Conservation (phyloP, 768 basidiomycete genomes). For the Termitomyces eurrhizus region DNA sequence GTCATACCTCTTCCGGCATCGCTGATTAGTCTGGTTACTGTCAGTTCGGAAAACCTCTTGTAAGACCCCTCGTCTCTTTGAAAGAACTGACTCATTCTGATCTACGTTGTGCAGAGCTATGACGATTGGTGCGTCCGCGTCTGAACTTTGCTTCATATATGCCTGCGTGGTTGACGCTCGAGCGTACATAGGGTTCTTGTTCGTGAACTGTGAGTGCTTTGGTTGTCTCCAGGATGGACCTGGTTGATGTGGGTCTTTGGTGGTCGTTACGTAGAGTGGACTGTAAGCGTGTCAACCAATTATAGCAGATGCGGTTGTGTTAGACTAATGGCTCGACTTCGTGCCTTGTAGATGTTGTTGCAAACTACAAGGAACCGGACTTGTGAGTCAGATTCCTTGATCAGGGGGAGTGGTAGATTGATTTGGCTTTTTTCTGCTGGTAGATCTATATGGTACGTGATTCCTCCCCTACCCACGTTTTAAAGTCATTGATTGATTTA, state of each 20-base stretch:
- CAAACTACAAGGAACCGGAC: constrained; percentile 70
- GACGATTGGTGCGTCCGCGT: constrained; percentile 35
- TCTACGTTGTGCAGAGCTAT: constrained; percentile 24
- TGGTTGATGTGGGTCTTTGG: not conserved
- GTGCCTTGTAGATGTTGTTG: constrained; percentile 59
- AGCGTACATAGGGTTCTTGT: constrained; percentile 52
- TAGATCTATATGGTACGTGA: constrained; percentile 80
- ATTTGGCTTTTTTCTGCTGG: not conserved
- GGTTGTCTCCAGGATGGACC: not conserved
- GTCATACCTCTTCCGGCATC: not conserved
- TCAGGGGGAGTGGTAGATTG: not conserved
- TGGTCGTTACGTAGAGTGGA: constrained; percentile 48
- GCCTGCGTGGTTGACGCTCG: not conserved
- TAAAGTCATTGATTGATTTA: too few relatives aligned
- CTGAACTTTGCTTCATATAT: not conserved
- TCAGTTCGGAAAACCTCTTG: constrained; percentile 75
- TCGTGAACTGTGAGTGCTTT: constrained; percentile 60
- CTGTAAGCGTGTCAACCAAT: constrained; percentile 39
- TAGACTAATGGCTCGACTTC: not conserved
- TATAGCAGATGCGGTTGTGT: not conserved
- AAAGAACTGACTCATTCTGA: not conserved
- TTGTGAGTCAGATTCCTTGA: constrained; percentile 49
- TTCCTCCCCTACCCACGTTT: not conserved
- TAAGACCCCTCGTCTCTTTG: constrained; percentile 28
- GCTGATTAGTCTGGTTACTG: not conserved